Evolutionary conservation across 2,329 filamentous ascomycete species (phyloP).

Genomic region (Aspergillus oerlinghausenensis): DNA sequence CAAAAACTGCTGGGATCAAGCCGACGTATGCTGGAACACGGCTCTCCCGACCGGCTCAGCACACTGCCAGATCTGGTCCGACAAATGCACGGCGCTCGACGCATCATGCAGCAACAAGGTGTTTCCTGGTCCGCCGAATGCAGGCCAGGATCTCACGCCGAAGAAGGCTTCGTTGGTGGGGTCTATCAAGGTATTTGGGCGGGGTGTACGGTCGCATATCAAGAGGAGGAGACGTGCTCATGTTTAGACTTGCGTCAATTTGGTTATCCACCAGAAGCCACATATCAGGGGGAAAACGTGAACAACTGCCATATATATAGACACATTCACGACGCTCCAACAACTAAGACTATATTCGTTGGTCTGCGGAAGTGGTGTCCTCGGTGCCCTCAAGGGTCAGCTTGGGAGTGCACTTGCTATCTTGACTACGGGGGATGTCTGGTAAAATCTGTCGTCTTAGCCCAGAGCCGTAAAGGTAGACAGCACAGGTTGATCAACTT

Average conservation of each 20-base stretch:
- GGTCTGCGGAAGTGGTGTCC: too few relatives aligned
- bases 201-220: neutral
- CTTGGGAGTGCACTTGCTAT: too few relatives aligned
- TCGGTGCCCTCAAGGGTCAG: too few relatives aligned
- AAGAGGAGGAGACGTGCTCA: neutral
- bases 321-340: too few relatives aligned
- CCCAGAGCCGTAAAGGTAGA: too few relatives aligned
- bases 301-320: too few relatives aligned
- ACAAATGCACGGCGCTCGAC: slow-evolving; percentile 53
- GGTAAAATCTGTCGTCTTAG: too few relatives aligned
- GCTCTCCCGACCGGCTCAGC: slow-evolving; percentile 56
- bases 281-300: too few relatives aligned
- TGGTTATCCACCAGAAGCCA: too few relatives aligned
- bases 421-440: too few relatives aligned
- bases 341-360: too few relatives aligned
- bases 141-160: slow-evolving; percentile 37
- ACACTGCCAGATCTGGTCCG: slow-evolving; percentile 60
- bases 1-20: slow-evolving; percentile 56
- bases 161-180: neutral
- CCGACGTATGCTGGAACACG: slow-evolving; percentile 54
- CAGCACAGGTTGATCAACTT: too few relatives aligned
- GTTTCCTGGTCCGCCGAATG: slow-evolving; percentile 42
- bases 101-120: slow-evolving; percentile 38
- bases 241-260: neutral
- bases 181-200: neutral